Evolutionary conservation across 805 yeast genomes (phyloP).

Genomic region (Wickerhamomyces hampshirensis): DNA sequence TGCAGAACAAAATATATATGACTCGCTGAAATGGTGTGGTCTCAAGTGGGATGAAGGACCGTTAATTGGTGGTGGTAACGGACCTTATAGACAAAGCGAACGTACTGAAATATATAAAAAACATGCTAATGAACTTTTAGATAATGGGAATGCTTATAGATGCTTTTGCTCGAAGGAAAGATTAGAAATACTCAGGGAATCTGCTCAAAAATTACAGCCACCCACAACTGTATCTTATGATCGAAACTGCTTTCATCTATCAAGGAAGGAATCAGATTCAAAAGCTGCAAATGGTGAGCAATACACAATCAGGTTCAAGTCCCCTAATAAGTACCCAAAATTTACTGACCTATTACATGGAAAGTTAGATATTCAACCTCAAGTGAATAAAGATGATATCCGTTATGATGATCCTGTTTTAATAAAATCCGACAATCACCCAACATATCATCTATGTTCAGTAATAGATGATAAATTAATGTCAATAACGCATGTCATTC

Average conservation of each 20-base stretch:
- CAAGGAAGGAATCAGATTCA: constrained; percentile 35
- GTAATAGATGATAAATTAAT: constrained; percentile 92
- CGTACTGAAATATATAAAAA: constrained; percentile 60
- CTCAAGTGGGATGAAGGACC: constrained; percentile 83
- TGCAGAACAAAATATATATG: constrained; percentile 79
- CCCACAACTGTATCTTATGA: constrained; percentile 94
- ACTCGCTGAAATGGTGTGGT: constrained; percentile 74
- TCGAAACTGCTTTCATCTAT: constrained; percentile 59
- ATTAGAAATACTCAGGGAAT: constrained; percentile 57
- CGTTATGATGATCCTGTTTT: constrained; percentile 88
- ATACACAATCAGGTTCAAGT: constrained; percentile 65
- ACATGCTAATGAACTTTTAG: constrained; percentile 53
- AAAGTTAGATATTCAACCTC: constrained; percentile 68
- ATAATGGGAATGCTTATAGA: constrained; percentile 71
- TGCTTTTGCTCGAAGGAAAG: constrained; percentile 86
- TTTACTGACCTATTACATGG: constrained; percentile 82
- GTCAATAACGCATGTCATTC: constrained; percentile 87
- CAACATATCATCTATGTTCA: constrained; percentile 95
- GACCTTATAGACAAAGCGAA: constrained; percentile 85
- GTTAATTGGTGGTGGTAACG: constrained; percentile 33
- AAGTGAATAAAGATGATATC: constrained; percentile 59
- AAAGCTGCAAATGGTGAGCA: constrained; percentile 31
- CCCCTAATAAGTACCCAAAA: constrained; percentile 66
- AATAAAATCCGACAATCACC: constrained; percentile 88
- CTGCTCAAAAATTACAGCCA: constrained; percentile 72